Evolutionary conservation across 345 rosid genomes (phyloP).

Genomic region (Lepidium didymum): DNA sequence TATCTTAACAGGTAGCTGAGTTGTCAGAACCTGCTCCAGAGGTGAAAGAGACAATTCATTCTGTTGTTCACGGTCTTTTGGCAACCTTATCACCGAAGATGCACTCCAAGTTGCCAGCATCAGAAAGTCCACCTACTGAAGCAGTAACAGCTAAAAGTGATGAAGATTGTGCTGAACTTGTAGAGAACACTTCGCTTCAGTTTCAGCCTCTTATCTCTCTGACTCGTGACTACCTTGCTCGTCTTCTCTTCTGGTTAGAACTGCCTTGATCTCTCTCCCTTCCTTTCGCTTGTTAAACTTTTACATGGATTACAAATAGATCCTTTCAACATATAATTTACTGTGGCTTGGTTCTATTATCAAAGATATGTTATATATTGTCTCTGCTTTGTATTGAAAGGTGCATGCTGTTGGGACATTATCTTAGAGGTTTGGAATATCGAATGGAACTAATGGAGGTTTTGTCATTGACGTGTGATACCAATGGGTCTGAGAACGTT

Average conservation of each 20-base stretch:
- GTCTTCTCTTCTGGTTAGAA: slow-evolving; percentile 88
- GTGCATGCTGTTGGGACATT: slow-evolving; percentile 95
- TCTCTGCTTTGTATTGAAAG: slow-evolving; percentile 28
- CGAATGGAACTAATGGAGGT: slow-evolving; percentile 78
- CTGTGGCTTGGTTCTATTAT: background rate
- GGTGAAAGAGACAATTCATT: slow-evolving; percentile 64
- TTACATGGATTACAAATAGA: background rate
- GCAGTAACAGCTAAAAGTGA: slow-evolving; percentile 34
- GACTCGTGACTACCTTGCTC: slow-evolving; percentile 87
- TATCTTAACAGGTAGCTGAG: slow-evolving; percentile 70
- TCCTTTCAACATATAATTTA: background rate
- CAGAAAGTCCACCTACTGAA: slow-evolving; percentile 47
- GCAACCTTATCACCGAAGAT: slow-evolving; percentile 88
- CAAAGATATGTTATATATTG: background rate
- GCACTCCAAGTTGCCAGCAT: slow-evolving; percentile 70
- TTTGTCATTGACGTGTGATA: slow-evolving; percentile 46
- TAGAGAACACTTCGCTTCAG: slow-evolving; percentile 79
- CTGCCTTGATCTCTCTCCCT: background rate
- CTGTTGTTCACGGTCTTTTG: slow-evolving; percentile 88
- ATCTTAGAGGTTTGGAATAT: slow-evolving; percentile 84
- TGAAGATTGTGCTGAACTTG: slow-evolving; percentile 70
- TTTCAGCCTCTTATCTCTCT: slow-evolving; percentile 78
- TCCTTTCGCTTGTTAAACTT: background rate
- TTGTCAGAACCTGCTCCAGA: slow-evolving; percentile 84
- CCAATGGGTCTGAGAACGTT: slow-evolving; percentile 32